Percentiles rank a stretch among this genome's conserved stretches.
phyloP scores from a whole-genome alignment of 768 basidiomycete genomes.

The Suillus lakei region DNA sequence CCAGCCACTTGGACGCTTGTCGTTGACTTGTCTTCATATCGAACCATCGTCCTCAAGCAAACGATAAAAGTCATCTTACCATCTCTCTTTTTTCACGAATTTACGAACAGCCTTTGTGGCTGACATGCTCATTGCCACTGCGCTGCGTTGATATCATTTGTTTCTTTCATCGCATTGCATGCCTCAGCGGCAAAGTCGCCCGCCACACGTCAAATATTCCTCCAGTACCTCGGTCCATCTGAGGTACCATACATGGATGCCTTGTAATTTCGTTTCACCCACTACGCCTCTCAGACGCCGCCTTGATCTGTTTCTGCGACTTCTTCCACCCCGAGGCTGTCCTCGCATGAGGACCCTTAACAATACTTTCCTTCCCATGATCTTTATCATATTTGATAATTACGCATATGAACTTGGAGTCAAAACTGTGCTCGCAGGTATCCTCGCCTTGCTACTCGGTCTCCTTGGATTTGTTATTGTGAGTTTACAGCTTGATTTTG shows the following conservation, averaged over 20 bases:
- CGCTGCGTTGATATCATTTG: background rate
- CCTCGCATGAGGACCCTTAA: background rate
- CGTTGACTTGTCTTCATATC: background rate
- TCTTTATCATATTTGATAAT: slow-evolving; percentile 11
- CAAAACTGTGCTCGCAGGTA: slow-evolving; percentile 22
- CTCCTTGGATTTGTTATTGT: slow-evolving; percentile 31
- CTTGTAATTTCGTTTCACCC: slow-evolving; percentile 8
- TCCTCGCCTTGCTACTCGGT: slow-evolving; percentile 27
- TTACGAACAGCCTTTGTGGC: background rate
- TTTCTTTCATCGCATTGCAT: background rate
- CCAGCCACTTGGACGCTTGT: background rate
- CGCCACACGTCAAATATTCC: background rate
- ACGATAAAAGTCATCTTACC: background rate
- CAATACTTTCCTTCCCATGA: slow-evolving; percentile 5
- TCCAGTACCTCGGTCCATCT: background rate
- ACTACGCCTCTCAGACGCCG: slow-evolving; percentile 8
- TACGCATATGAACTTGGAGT: slow-evolving; percentile 8
- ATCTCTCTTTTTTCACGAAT: background rate
- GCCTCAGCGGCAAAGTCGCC: background rate
- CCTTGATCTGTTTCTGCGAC: background rate
- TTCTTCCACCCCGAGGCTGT: background rate
- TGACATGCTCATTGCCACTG: background rate
- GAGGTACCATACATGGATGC: slow-evolving; percentile 9
- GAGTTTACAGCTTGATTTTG: slow-evolving; percentile 6
- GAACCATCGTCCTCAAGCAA: background rate